Evolutionary conservation across 768 basidiomycete species (phyloP).

Genomic region (Hygrophorus pudorinus): DNA sequence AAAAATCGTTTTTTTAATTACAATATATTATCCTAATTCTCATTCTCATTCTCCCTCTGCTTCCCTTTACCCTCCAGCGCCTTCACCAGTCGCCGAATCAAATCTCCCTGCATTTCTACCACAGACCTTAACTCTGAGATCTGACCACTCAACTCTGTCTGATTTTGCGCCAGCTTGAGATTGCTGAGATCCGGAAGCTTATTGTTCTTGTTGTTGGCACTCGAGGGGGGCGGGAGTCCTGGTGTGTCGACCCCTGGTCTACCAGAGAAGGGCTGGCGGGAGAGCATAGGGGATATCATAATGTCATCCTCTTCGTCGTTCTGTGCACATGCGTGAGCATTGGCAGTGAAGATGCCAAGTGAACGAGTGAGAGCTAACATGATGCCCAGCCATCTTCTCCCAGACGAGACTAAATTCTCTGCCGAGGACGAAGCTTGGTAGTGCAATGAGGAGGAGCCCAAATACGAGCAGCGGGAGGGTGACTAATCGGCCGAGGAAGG

Average conservation of each 20-base stretch:
- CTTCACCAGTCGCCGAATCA: constrained; percentile 32
- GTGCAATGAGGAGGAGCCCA: constrained; percentile 79
- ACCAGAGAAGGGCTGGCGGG: constrained; percentile 7
- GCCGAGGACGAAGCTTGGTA: constrained; percentile 87
- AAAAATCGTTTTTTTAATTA: too few species aligned
- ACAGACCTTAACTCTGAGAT: constrained; percentile 45
- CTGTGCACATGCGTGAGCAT: constrained; percentile 3
- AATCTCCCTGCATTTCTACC: constrained; percentile 49
- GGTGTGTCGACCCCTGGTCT: constrained; percentile 9
- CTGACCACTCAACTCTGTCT: constrained; percentile 55
- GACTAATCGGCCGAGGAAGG: constrained; percentile 77
- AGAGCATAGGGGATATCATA: too few species aligned
- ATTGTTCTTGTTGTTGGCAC: constrained; percentile 2
- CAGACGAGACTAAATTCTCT: constrained; percentile 87
- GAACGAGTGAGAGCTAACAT: constrained; percentile 21
- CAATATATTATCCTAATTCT: neutral
- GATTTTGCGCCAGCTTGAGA: constrained; percentile 54
- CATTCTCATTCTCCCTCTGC: constrained; percentile 5
- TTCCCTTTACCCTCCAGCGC: constrained; percentile 22
- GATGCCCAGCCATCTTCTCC: constrained; percentile 61
- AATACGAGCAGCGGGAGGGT: constrained; percentile 83
- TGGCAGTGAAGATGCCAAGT: neutral
- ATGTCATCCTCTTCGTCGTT: constrained; percentile 12
- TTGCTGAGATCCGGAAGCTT: constrained; percentile 38
- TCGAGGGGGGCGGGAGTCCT: too few species aligned